phyloP scores from a whole-genome alignment of 2,329 filamentous ascomycete species.

The Periconia digitata region DNA sequence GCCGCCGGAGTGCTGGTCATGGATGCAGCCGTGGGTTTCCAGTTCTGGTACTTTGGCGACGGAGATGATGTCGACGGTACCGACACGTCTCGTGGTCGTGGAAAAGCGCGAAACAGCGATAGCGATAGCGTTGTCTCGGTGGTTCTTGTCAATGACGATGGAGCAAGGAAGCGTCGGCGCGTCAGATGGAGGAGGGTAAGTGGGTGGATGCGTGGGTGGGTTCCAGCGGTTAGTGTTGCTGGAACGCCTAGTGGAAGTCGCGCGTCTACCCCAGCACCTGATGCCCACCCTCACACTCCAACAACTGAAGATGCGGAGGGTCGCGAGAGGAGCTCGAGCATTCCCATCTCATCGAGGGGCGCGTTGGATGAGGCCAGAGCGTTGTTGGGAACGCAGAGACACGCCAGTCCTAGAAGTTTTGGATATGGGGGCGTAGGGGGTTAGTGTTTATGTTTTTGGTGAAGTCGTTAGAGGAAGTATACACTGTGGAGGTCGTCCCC shows the following conservation, averaged over 20 bases:
- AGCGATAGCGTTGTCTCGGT: slow-evolving; percentile 47
- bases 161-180: slow-evolving; percentile 31
- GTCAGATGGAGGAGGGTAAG: slow-evolving; percentile 61
- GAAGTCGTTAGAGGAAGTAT: too few species aligned
- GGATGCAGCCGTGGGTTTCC: slow-evolving; percentile 63
- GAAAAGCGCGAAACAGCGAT: slow-evolving; percentile 22
- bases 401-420: slow-evolving; percentile 40
- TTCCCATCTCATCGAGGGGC: slow-evolving; percentile 23
- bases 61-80: slow-evolving; percentile 7
- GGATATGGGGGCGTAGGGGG: slow-evolving; percentile 39
- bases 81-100: slow-evolving; percentile 13
- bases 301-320: slow-evolving; percentile 17
- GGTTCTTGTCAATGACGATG: slow-evolving; percentile 45
- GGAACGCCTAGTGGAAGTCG: slow-evolving; percentile 36
- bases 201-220: slow-evolving; percentile 69
- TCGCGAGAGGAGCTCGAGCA: slow-evolving; percentile 17
- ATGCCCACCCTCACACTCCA: slow-evolving; percentile 11
- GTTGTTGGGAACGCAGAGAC: slow-evolving; percentile 33
- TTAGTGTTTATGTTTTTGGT: too few species aligned
- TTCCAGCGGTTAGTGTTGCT: slow-evolving; percentile 53
- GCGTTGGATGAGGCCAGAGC: slow-evolving; percentile 41
- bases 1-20: slow-evolving; percentile 65
- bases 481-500: too few species aligned
- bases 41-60: slow-evolving; percentile 63
- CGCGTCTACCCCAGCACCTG: slow-evolving; percentile 24